Conservation (phyloP, 495 filamentous ascomycete species). For the Xylaria telfairii region DNA sequence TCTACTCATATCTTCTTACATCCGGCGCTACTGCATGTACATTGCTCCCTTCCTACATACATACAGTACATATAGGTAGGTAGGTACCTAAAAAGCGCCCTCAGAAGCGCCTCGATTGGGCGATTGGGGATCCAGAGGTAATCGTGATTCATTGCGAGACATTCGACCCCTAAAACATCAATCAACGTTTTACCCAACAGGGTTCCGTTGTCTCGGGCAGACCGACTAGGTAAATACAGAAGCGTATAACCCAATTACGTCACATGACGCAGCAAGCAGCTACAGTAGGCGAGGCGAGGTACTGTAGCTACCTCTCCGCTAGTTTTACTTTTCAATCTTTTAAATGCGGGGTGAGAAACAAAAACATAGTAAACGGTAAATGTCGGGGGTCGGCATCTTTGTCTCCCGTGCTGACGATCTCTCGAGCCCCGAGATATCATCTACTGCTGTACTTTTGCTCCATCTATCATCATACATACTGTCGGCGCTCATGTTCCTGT, state of each 20-base stretch:
- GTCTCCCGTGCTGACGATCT: slow-evolving; percentile 3
- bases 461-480: not conserved
- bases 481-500: not conserved
- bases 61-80: too few species aligned
- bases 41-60: too few species aligned
- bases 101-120: not conserved
- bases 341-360: not conserved
- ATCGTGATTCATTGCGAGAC: not conserved
- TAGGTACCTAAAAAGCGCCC: too few species aligned
- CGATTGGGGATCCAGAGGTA: not conserved
- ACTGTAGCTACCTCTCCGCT: not conserved
- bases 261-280: too few species aligned
- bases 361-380: too few species aligned
- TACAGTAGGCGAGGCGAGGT: too few species aligned
- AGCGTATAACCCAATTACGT: not conserved
- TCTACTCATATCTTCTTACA: too few species aligned
- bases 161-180: not conserved
- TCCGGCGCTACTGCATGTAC: too few species aligned
- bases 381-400: slow-evolving; percentile 18
- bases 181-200: not conserved
- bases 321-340: not conserved
- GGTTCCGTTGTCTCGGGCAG: not conserved
- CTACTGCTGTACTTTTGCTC: too few species aligned
- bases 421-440: not conserved
- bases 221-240: not conserved